Evolutionary conservation across 2,329 filamentous ascomycete species (phyloP), one percentile per base, ranked within the genome.

Genomic region (Aureobasidium sp.): DNA sequence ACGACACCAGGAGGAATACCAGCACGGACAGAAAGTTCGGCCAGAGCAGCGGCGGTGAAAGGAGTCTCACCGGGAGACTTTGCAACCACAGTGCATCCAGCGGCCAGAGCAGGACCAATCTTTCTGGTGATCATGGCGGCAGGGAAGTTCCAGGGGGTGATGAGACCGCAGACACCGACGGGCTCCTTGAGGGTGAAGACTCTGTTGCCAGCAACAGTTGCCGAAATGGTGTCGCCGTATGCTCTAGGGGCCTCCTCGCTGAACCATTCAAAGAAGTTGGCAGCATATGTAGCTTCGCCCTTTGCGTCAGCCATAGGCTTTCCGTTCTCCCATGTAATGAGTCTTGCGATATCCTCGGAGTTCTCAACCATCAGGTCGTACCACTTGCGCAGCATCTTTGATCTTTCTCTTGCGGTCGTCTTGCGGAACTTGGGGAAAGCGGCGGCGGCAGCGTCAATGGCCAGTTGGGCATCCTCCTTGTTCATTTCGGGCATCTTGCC

Each of bases 1-100:
- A 97, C 83, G 0, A 97, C 92, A 39, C 93, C 93, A 70, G 87
- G 87, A 44, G 94, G 94, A 34, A 97, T 88, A 16, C 94, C 93
- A 16, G 93, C 93, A 14, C 92, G 86, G 70, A 89, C 84, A 10
- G 88, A 90, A 42, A 97, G 83, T 75, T 96, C 92, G 0, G 90
- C 90, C 21, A 97, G 76, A 1, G 93, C 93, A 41, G 96, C 86
- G 0, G 91, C 86, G 29, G 92, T 96, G 73, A 93, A 93, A 0
- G 93, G 93, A 0, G 94, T 97, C 79, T 97, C 93, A 53, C 87
- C 87, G 1, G 93, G 92, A 16, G 91, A 88, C 75, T 99, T 99
- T 69, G 86, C 87, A 1, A 97, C 92, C 2, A 96, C 89, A 0
- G 93, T 96, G 77, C 93, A 97, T 62, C 93, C 94, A n/a, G 91